Percentiles rank a stretch among this genome's conserved stretches.
Conservation (phyloP, 495 filamentous ascomycete species). For the Talaromyces nanjingensis region DNA sequence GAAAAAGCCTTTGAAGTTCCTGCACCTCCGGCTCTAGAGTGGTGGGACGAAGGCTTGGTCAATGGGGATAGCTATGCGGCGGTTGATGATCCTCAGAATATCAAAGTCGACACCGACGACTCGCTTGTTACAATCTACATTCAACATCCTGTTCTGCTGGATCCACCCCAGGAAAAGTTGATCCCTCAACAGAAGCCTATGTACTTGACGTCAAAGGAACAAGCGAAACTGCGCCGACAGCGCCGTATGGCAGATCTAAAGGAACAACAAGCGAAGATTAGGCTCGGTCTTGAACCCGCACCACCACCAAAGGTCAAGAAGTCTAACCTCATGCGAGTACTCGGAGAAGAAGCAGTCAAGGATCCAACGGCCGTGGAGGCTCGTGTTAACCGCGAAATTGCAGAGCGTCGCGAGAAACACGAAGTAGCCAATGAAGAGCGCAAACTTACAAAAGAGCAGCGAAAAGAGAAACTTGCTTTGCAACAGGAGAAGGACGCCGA, state of each 20-base stretch:
- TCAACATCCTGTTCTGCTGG: constrained; percentile 87
- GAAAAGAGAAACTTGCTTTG: constrained; percentile 70
- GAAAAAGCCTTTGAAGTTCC: constrained; percentile 85
- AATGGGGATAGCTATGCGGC: constrained; percentile 64
- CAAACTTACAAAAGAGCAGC: constrained; percentile 85
- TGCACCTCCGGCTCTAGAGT: constrained; percentile 82
- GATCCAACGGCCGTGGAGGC: constrained; percentile 97
- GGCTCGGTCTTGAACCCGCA: constrained; percentile 80
- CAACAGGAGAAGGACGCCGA: constrained; percentile 86
- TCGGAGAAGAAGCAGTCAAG: constrained; percentile 96
- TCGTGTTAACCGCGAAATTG: constrained; percentile 83
- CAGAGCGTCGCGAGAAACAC: constrained; percentile 72
- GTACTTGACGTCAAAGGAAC: constrained; percentile 85
- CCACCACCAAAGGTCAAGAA: constrained; percentile 94
- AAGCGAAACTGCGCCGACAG: constrained; percentile 84
- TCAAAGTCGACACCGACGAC: constrained; percentile 73
- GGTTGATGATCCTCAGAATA: constrained; percentile 51
- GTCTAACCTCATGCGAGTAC: constrained; percentile 90
- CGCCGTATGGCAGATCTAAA: constrained; percentile 86
- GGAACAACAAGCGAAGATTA: constrained; percentile 92
- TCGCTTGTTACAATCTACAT: constrained; percentile 83
- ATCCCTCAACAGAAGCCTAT: constrained; percentile 77
- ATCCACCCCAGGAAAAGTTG: constrained; percentile 83
- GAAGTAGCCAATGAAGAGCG: constrained; percentile 74
- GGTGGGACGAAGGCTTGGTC: constrained; percentile 93